Conservation (phyloP, 225 moss, liverwort and hornwort genomes). For the Bryoerythrophyllum caledonicum region DNA sequence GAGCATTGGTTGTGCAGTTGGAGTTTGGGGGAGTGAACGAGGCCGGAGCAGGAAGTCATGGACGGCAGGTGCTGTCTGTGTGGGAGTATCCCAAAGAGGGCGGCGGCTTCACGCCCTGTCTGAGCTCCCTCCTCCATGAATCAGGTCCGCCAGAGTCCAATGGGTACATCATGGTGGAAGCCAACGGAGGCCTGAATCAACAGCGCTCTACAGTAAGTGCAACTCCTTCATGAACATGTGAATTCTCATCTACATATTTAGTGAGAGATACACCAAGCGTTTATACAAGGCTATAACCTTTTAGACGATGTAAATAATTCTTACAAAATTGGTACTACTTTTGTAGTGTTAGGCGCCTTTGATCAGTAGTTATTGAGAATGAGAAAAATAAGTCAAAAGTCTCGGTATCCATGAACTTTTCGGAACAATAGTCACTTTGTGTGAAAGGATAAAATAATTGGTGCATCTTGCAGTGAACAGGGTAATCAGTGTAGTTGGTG, state of each 20-base stretch:
- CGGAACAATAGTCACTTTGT: no score
- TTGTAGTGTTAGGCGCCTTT: no score
- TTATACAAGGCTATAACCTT: no score
- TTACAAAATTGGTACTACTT: no score
- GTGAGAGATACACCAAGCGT: no score
- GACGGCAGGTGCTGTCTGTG: slow-evolving; percentile 77
- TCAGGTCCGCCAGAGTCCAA: slow-evolving; percentile 66
- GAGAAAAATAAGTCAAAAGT: no score
- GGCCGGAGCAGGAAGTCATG: slow-evolving; percentile 44
- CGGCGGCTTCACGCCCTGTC: slow-evolving; percentile 75
- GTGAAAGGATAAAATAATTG: no score
- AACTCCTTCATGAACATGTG: not conserved
- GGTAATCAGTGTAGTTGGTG: no score
- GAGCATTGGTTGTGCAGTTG: slow-evolving; percentile 32
- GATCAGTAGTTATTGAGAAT: no score
- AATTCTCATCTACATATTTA: not conserved
- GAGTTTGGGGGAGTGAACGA: slow-evolving; percentile 47
- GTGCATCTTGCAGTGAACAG: no score
- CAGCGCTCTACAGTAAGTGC: slow-evolving; percentile 89
- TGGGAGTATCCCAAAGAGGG: slow-evolving; percentile 83
- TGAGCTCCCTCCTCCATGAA: slow-evolving; percentile 38
- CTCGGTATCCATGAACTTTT: no score
- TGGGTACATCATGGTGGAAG: slow-evolving; percentile 86
- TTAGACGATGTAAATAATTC: no score
- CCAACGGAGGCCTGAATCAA: slow-evolving; percentile 96